Base-by-base conservation (phyloP, 495 filamentous ascomycete genomes). In the Penicillium dipodomyicola region DNA sequence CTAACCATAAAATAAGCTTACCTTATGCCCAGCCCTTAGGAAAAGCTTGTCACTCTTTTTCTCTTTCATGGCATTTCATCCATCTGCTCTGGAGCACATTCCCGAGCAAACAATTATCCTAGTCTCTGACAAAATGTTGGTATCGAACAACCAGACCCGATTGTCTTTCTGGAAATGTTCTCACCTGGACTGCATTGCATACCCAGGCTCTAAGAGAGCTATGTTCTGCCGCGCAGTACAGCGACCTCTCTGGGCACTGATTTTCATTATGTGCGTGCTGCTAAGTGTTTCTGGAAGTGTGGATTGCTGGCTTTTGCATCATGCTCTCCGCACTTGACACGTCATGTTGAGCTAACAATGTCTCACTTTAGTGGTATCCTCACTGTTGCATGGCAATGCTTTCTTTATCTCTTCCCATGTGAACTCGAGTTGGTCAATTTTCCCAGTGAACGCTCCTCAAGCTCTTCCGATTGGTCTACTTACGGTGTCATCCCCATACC, bases 391-490 rank as follows among this genome's bases (percentile, higher is more conserved):
- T 49, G 49, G 54, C 19, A 43, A 20, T 25, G 35, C 2, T n/a
- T 61, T 9, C 7, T 46, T 43, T 29, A 27, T 32, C 19, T 57
- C 15, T 19, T 64, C 39, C 41, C 30, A 12, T 32, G 33, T 17
- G 45, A 45, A 10, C 22, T 40, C 9, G 49, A 79, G 46, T 61
- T 62, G 39, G 11, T 82, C 80, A 80, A 81, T 29, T 69, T 74
- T 50, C 45, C 45, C 4, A 20, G 48, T 33, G 14, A 56, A 22
- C 61, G 14, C 14, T 55, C 64, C 14, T 57, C 64, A 2, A 33
- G 49, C 8, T 53, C 57, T 29, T 49, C 65, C 11, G 32, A 58
- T 14, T 63, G 54, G 53, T 44, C 48, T 10, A 67, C 56, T 0
- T 53, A 58, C 27, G 62, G 53, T 46, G 47, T 62, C 5, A 49